Evolutionary conservation across 1,139 yeast species (phyloP), one percentile per base, ranked within the genome.

Genomic region (Suhomyces terraborum): DNA sequence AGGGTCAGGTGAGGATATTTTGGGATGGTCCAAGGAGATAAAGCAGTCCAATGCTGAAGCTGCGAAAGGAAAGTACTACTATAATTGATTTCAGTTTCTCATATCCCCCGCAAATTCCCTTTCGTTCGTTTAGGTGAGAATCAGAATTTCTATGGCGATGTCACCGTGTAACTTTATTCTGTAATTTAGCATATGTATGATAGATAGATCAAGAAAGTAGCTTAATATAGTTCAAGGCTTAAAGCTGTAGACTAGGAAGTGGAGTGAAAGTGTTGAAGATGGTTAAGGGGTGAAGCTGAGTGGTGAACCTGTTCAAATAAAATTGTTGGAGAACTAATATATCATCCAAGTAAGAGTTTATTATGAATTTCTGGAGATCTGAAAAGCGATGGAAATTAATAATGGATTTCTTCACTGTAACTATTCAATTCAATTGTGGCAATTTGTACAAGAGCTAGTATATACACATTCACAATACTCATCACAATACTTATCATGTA

Each of bases 1-100:
- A 2, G 80, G 83, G 0, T 59, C 77, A 4, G 91, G 91, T 20
- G 84, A 78, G 46, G 91, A 82, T 57, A 83, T 85, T 32, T 77
- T 79, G n/a, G 94, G 93, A 2, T 85, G 94, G 94, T 61, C 76
- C 9, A 64, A 57, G 42, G 79, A 73, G 29, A 38, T 42, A 1
- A 35, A 25, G 8, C 38, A 32, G 18, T 29, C 35, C 13, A 25
- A 26, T 5, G 13, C 38, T 9, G 38, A 31, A 17, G 22, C 40
- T 17, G 34, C 32, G 23, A 38, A 32, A 16, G 36, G 35, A 24
- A 47, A 47, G 36, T 41, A 43, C 26, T 45, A 36, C 21, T 41
- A 36, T 17, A 41, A 36, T 8, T 30, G 28, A 32, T 8, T 26
- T 10, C n/a, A n/a, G n/a, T n/a, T n/a, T n/a, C n/a, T n/a, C n/a